Percentiles rank a stretch among this genome's conserved stretches.
These are phyloP conservation scores for Voacanga thouarsii DNA, from an alignment of 257 asterid genomes.

Conservation along the genomic window DNA sequence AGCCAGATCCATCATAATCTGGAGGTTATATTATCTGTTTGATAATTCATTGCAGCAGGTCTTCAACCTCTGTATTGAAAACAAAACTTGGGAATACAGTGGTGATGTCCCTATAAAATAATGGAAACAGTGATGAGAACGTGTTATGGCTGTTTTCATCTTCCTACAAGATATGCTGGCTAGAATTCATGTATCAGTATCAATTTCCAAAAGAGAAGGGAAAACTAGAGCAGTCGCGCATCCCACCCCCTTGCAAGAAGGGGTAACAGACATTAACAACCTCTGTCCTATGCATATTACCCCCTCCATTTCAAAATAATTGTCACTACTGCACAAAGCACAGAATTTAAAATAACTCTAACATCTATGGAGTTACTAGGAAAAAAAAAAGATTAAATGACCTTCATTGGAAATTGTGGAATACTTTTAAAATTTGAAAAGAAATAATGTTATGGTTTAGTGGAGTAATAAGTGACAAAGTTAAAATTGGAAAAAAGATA, in stretches of 20 bases:
- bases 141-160: background rate
- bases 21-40: background rate
- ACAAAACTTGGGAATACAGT: slow-evolving; percentile 68
- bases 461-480: no score
- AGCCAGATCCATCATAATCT: background rate
- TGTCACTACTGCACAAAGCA: no score
- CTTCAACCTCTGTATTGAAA: slow-evolving; percentile 65
- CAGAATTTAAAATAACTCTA: no score
- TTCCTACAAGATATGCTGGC: background rate
- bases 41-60: slow-evolving; percentile 15
- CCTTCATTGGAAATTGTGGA: no score
- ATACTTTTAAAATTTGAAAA: no score
- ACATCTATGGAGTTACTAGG: no score
- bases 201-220: background rate
- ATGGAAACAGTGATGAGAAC: background rate
- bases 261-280: background rate
- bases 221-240: background rate
- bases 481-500: no score
- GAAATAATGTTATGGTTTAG: no score
- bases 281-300: no score
- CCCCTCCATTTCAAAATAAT: no score
- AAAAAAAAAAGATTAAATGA: no score
- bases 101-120: slow-evolving; percentile 52
- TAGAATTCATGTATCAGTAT: background rate
- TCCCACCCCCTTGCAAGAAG: background rate